Evolutionary conservation across 148 eudicot species (phyloP).

Genomic region (Cornus kousa): DNA sequence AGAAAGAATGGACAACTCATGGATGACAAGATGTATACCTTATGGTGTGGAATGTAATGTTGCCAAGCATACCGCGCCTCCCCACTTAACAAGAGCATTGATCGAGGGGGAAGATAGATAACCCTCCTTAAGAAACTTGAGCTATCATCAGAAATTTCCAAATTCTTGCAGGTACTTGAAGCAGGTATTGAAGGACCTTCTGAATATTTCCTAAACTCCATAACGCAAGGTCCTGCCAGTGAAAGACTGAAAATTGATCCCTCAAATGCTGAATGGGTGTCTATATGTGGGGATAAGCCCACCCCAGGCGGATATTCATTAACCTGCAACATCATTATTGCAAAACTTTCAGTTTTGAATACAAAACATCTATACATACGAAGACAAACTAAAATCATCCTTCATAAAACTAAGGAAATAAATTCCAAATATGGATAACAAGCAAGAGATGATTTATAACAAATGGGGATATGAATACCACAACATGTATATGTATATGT

Average conservation of each 20-base stretch:
- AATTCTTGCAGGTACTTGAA: constrained; percentile 27
- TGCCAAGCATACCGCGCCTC: constrained; percentile 98
- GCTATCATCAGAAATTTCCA: constrained; percentile 36
- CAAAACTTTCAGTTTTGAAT: neutral
- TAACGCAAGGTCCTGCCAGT: constrained; percentile 92
- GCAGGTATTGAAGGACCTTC: constrained; percentile 39
- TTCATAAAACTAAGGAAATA: no score
- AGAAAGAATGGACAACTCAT: neutral
- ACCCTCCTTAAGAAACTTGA: constrained; percentile 54
- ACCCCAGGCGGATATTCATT: constrained; percentile 96
- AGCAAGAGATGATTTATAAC: neutral
- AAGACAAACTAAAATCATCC: no score
- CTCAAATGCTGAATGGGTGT: constrained; percentile 98
- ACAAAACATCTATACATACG: neutral
- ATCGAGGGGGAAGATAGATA: constrained; percentile 86
- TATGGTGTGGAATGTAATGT: constrained; percentile 98
- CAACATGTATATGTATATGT: no score
- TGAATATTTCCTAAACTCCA: constrained; percentile 84
- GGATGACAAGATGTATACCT: constrained; percentile 42
- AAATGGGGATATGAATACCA: neutral
- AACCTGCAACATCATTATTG: constrained; percentile 48
- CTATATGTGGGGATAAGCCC: constrained; percentile 96
- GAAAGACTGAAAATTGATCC: constrained; percentile 90
- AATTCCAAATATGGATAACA: neutral
- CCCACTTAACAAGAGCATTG: constrained; percentile 79